A percentile compares a stretch with the other conserved stretches of the same genome.
These are phyloP conservation scores for Kuraishia floccosa DNA, from an alignment of 805 yeast species.

Conservation along the genomic window DNA sequence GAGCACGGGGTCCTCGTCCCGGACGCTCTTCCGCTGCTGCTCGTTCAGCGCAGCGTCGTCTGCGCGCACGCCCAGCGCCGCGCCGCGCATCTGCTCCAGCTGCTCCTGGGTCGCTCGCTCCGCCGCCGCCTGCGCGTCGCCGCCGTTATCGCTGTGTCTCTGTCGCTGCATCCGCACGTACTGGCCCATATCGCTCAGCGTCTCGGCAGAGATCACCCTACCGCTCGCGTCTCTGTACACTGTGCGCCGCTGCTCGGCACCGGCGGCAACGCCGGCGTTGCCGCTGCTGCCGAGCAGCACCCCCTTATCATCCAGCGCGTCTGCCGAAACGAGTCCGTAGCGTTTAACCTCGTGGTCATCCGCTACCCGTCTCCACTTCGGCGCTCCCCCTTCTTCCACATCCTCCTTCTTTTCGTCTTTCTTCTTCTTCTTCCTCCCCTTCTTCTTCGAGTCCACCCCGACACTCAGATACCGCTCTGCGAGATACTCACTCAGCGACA, in stretches of 20 bases:
- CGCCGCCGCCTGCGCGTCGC: slow-evolving; percentile 26
- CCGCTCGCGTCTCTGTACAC: slow-evolving; percentile 57
- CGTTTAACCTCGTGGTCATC: too few species aligned
- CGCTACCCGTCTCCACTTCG: too few species aligned
- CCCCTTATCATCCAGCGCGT: too few species aligned
- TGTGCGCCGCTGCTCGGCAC: slow-evolving; percentile 5
- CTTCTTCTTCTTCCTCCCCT: slow-evolving; percentile 15
- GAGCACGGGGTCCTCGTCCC: slow-evolving; percentile 55
- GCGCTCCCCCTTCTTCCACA: too few species aligned
- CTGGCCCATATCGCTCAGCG: too few species aligned
- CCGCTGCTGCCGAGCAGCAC: too few species aligned
- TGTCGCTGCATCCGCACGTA: slow-evolving; percentile 3
- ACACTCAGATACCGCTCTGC: slow-evolving; percentile 28
- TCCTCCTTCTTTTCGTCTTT: slow-evolving; percentile 9
- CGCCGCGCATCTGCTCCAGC: slow-evolving; percentile 12
- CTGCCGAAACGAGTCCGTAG: too few species aligned
- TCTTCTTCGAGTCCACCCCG: slow-evolving; percentile 12
- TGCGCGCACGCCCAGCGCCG: slow-evolving; percentile 17
- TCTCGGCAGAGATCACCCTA: slow-evolving; percentile 29
- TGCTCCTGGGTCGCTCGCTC: slow-evolving; percentile 21
- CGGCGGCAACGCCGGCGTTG: slow-evolving; percentile 8
- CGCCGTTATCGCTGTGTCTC: slow-evolving; percentile 18
- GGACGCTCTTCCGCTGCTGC: slow-evolving; percentile 17
- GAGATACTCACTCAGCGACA: slow-evolving; percentile 29
- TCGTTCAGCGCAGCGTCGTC: slow-evolving; percentile 26